Base-by-base conservation (phyloP, 768 basidiomycete genomes). In the Termitomyces titanicus region DNA sequence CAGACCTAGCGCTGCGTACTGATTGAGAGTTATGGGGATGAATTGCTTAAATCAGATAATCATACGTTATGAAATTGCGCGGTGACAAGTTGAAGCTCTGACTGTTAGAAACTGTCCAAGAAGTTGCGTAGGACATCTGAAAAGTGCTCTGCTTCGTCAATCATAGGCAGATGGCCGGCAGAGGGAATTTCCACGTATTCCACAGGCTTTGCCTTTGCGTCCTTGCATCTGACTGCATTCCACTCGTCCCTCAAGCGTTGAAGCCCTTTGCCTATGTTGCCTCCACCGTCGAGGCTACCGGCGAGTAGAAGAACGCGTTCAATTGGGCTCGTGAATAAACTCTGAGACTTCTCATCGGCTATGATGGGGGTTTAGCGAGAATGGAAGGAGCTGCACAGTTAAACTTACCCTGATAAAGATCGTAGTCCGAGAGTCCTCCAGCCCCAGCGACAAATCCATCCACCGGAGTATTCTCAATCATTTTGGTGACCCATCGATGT, bases 141-240 rank as follows among this genome's bases (percentile, higher is more conserved):
- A 54, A 76, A 81, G 20, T 53, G 53, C 58, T 74, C 72, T 2
- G 79, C 75, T 48, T 71, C 70, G 61, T 82, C 81, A 5, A 81
- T 66, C 79, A 82, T 81, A 0, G 81, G 81, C 7, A 82, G 61
- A 68, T 82, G 79, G 0, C 80, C 80, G 0, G 77, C 67, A 7
- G 64, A 64, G 17, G 64, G 67, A 8, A 82, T 69, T 34, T 68
- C 69, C 18, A 62, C 65, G 56, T 69, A 75, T 27, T 67, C 61
- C 13, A 76, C 63, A 17, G 62, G 54, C 7, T 58, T 60, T 4
- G 53, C 50, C 7, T 43, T 48, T 13, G 49, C 44, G 10, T 58
- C 34, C 31, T 39, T n/a, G 22, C 43, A 29, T 25, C 61, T 47
- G 35, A 48, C 43, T 12, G 47, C 46, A n/a, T 66, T 66, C 65